Evolutionary conservation across 805 yeast species (phyloP).

Genomic region (Cyberlindnera xylosilytica): DNA sequence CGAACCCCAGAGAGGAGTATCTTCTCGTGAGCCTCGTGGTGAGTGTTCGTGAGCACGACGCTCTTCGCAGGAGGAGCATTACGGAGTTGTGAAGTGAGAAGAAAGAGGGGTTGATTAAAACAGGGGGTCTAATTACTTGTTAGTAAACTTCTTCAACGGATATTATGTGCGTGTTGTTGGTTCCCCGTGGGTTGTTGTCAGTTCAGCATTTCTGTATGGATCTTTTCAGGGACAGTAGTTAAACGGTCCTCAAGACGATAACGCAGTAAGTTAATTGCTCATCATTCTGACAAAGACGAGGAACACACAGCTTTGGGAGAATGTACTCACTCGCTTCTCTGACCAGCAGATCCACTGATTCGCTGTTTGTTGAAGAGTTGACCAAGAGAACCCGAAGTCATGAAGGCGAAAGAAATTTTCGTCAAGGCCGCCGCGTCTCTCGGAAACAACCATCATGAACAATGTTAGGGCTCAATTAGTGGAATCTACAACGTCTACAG

Average conservation of each 20-base stretch:
- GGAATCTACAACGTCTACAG: no score
- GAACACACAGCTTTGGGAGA: not conserved
- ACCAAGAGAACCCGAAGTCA: no score
- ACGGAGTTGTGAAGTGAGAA: not conserved
- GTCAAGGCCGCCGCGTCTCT: not conserved
- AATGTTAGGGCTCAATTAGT: no score
- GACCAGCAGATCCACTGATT: not conserved
- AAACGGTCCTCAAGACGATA: slow-evolving; percentile 34
- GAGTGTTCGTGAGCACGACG: not conserved
- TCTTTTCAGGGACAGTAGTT: slow-evolving; percentile 31
- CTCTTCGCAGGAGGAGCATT: slow-evolving; percentile 1
- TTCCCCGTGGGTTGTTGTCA: no score
- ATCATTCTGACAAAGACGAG: slow-evolving; percentile 14
- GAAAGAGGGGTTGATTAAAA: not conserved
- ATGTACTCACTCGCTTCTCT: not conserved
- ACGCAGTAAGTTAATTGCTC: slow-evolving; percentile 30
- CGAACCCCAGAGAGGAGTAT: slow-evolving; percentile 17
- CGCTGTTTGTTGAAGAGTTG: no score
- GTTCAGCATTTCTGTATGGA: slow-evolving; percentile 9
- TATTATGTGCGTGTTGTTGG: no score
- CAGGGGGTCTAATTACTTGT: no score
- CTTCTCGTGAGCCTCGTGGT: not conserved
- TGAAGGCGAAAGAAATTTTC: not conserved
- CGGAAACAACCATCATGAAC: no score
- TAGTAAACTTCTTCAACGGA: no score